phyloP scores from a whole-genome alignment of 1,284 basidiomycete genomes.

The Phylloporus sp. region DNA sequence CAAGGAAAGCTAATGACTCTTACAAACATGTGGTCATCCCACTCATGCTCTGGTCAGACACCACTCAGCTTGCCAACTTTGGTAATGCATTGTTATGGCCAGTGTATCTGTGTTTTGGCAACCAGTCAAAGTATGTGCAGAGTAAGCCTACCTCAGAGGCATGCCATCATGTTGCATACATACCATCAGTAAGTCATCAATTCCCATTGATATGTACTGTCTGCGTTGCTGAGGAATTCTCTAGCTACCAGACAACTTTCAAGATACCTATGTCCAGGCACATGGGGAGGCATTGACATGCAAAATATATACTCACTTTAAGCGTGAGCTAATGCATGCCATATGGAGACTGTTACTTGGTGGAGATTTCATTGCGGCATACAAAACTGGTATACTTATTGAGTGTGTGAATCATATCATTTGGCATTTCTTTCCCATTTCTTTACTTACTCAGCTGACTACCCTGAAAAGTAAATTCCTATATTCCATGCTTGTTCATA shows the following conservation, averaged over 20 bases:
- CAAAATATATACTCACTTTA: background rate
- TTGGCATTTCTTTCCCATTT: background rate
- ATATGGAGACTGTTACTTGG: background rate
- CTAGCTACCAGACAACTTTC: background rate
- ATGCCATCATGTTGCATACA: constrained; percentile 38
- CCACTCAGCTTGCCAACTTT: constrained; percentile 32
- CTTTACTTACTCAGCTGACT: constrained; percentile 2
- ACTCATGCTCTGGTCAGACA: background rate
- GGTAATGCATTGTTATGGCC: constrained; percentile 35
- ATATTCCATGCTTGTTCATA: background rate
- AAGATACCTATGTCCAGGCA: background rate
- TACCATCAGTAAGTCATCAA: constrained; percentile 16
- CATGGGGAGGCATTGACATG: background rate
- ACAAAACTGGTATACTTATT: background rate
- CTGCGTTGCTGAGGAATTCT: background rate
- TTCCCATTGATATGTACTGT: background rate
- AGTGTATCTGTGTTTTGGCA: constrained; percentile 34
- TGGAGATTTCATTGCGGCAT: background rate
- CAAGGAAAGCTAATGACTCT: too few species aligned
- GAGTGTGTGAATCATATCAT: background rate
- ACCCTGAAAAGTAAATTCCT: constrained; percentile 37
- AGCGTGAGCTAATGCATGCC: background rate
- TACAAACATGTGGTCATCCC: background rate
- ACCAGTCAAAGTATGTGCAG: constrained; percentile 18
- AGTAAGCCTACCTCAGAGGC: constrained; percentile 12